phyloP scores from a whole-genome alignment of 75 land plant genomes.

The Pinus tabuliformis region DNA sequence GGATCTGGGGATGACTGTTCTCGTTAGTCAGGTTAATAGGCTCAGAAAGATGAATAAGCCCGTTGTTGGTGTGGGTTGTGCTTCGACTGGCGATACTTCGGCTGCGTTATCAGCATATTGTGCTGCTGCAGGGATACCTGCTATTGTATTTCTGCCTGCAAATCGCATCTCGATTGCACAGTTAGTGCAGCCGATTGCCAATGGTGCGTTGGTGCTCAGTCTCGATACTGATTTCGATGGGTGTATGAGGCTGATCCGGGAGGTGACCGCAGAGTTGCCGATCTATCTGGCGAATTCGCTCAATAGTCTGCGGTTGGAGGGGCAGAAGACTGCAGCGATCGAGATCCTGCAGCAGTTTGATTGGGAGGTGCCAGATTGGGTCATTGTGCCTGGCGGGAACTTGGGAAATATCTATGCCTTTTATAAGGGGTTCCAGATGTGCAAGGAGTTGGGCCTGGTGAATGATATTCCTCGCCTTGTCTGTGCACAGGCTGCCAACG shows the following conservation, averaged over 20 bases:
- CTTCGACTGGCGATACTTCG: slow-evolving; percentile 93
- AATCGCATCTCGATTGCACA: slow-evolving; percentile 84
- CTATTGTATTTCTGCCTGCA: slow-evolving; percentile 89
- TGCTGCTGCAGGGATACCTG: slow-evolving; percentile 85
- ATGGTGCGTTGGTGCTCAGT: slow-evolving; percentile 85
- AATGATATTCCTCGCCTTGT: slow-evolving; percentile 84
- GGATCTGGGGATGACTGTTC: slow-evolving; percentile 94
- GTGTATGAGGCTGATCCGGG: slow-evolving; percentile 87
- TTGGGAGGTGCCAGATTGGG: slow-evolving; percentile 98
- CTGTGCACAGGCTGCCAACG: slow-evolving; percentile 94
- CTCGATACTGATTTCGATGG: slow-evolving; percentile 95
- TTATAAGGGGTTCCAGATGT: slow-evolving; percentile 90
- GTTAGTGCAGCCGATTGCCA: slow-evolving; percentile 78
- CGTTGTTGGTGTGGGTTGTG: slow-evolving; percentile 85
- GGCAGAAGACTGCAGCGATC: slow-evolving; percentile 91
- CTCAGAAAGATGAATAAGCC: slow-evolving; percentile 58
- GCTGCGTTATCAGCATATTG: slow-evolving; percentile 95
- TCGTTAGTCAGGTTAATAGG: slow-evolving; percentile 89
- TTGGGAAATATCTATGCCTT: slow-evolving; percentile 93
- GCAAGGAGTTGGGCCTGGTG: slow-evolving; percentile 77
- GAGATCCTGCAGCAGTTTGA: slow-evolving; percentile 95
- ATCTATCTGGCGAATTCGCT: slow-evolving; percentile 79
- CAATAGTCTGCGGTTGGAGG: slow-evolving; percentile 82
- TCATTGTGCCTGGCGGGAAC: slow-evolving; percentile 92
- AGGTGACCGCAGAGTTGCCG: slow-evolving; percentile 83